These are phyloP conservation scores for Colletotrichum lini DNA, from an alignment of 2,329 filamentous ascomycete genomes.

Conservation along the genomic window DNA sequence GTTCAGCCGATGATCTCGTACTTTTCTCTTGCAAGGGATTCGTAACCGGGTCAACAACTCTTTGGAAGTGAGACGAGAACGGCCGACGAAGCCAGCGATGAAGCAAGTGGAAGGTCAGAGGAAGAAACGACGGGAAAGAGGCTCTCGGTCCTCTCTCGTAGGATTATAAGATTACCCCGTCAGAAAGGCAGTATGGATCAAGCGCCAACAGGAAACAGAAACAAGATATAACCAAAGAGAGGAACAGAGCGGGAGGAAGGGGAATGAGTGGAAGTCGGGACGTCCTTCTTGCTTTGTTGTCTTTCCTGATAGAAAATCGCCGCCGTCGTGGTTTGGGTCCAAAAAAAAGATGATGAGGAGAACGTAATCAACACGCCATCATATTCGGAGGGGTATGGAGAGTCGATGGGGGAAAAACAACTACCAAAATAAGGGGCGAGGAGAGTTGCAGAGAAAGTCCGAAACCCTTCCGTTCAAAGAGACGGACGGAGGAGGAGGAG, in stretches of 20 bases:
- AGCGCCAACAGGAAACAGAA: background rate
- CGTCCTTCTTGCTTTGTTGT: background rate
- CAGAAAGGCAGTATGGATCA: background rate
- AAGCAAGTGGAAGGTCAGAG: background rate
- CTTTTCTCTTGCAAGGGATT: background rate
- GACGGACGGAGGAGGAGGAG: background rate
- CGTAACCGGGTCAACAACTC: background rate
- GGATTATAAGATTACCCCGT: constrained; percentile 36
- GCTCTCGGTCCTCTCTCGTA: constrained; percentile 24
- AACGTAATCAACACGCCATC: constrained; percentile 35
- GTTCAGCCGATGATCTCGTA: background rate
- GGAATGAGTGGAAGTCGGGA: too few relatives aligned
- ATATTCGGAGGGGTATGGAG: background rate
- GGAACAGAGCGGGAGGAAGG: constrained; percentile 14
- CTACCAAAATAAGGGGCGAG: constrained; percentile 10
- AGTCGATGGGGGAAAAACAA: background rate
- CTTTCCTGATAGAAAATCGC: background rate
- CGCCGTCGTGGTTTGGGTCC: background rate
- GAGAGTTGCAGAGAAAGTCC: constrained; percentile 20
- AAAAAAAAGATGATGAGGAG: too few relatives aligned
- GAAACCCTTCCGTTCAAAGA: constrained; percentile 6
- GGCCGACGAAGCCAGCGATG: background rate
- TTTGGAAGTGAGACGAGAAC: background rate
- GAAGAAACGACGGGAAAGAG: background rate
- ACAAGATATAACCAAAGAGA: background rate